Evolutionary conservation across 2,329 filamentous ascomycete species (phyloP).

Genomic region (Epichloe baconii): DNA sequence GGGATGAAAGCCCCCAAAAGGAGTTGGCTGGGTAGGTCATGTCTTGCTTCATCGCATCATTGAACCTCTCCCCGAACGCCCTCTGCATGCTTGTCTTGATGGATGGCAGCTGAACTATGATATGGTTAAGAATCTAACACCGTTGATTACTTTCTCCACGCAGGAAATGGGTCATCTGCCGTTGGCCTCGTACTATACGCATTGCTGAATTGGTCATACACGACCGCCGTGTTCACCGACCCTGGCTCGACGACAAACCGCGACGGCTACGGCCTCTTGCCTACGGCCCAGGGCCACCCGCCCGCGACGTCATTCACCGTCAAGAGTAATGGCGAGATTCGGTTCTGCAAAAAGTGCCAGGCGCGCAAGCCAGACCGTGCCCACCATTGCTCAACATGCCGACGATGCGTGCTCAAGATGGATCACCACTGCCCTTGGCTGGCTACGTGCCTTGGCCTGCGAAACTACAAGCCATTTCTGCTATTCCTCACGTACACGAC

Average conservation of each 20-base stretch:
- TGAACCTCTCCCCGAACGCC: too few relatives aligned
- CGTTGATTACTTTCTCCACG: neutral
- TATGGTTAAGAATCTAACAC: neutral
- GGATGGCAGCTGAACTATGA: neutral
- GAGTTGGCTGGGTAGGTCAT: slow-evolving; percentile 40
- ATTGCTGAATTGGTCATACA: slow-evolving; percentile 81
- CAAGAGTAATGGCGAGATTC: slow-evolving; percentile 73
- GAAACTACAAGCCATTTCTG: slow-evolving; percentile 92
- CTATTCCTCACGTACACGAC: slow-evolving; percentile 85
- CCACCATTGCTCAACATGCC: slow-evolving; percentile 93
- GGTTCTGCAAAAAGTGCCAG: slow-evolving; percentile 97
- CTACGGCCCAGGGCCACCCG: slow-evolving; percentile 41
- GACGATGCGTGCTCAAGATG: slow-evolving; percentile 95
- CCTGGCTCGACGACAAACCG: slow-evolving; percentile 60
- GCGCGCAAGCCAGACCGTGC: slow-evolving; percentile 87
- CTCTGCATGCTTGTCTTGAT: neutral
- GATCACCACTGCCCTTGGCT: slow-evolving; percentile 99
- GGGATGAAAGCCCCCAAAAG: slow-evolving; percentile 42
- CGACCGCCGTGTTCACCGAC: slow-evolving; percentile 81
- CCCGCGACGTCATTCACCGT: slow-evolving; percentile 70
- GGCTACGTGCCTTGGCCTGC: slow-evolving; percentile 83
- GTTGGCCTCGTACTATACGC: slow-evolving; percentile 60
- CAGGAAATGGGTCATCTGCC: slow-evolving; percentile 43
- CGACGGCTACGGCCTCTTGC: slow-evolving; percentile 66
- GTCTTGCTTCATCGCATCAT: neutral